Evolutionary conservation across 192 early-diverging fungal genomes (phyloP).

Genomic region (Cladochytrium replicatum): DNA sequence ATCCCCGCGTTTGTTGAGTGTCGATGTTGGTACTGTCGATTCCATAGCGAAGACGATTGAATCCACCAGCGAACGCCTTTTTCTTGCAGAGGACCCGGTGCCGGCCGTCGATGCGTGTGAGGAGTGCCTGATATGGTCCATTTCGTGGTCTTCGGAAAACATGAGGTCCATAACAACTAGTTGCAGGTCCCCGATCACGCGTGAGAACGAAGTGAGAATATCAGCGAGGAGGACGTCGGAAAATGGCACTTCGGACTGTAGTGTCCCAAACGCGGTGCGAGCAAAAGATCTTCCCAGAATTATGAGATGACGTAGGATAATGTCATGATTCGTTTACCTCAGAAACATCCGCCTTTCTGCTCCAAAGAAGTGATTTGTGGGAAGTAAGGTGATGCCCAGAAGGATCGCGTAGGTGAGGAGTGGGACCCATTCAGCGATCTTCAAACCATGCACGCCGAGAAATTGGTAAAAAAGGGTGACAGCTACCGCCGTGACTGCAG

Average conservation of each 20-base stretch:
- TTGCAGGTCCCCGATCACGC: constrained; percentile 76
- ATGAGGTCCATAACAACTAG: constrained; percentile 57
- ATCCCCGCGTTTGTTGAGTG: too few species aligned
- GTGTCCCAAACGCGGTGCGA: constrained; percentile 25
- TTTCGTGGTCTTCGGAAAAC: constrained; percentile 13
- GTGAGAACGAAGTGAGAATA: constrained; percentile 87
- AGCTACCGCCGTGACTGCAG: constrained; percentile 11
- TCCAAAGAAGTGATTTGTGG: constrained; percentile 10
- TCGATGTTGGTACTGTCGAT: too few species aligned
- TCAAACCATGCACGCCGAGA: constrained; percentile 16
- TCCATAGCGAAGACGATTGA: too few species aligned
- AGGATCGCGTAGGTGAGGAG: constrained; percentile 20
- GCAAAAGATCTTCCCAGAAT: constrained; percentile 17
- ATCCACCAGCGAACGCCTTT: too few species aligned
- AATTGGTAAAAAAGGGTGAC: constrained; percentile 15
- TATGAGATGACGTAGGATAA: too few species aligned
- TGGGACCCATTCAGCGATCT: constrained; percentile 26
- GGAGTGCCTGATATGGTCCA: constrained; percentile 9
- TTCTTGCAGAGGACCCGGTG: too few species aligned
- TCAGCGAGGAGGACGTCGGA: constrained; percentile 87
- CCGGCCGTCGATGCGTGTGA: not conserved
- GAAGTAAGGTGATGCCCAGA: constrained; percentile 9
- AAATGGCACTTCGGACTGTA: constrained; percentile 27
- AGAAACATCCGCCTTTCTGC: constrained; percentile 29
- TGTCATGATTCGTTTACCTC: constrained; percentile 8